Base-by-base conservation (phyloP, 495 filamentous ascomycete genomes). In the Aspergillus baeticus region DNA sequence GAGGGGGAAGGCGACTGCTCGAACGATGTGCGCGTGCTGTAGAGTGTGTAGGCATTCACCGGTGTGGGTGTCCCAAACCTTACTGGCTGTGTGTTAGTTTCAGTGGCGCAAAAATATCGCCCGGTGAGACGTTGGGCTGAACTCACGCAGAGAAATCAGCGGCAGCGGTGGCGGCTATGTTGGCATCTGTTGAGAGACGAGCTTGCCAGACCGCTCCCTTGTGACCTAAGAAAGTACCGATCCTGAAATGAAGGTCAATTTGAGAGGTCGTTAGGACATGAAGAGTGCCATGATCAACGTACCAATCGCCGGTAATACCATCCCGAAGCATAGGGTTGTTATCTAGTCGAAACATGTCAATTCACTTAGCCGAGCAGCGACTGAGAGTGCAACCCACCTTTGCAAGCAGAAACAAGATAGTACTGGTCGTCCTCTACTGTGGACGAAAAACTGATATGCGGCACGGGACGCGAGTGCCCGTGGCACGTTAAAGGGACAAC, bases 151-250 rank as follows among this genome's bases (percentile, higher is more conserved):
- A 93, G 75, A 98, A 98, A 70, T 98, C 94, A 38, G 94, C 94
- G 18, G 92, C 93, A 23, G 87, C 94, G 22, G 94, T 98, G 10
- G 91, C 92, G 57, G 95, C 92, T 33, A 91, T 86, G 31, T 84
- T 83, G 6, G 92, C 90, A 71, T 98, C 94, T 21, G 88, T 83
- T 37, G 91, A 96, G 10, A 98, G 81, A 51, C 93, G 83, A 22
- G 91, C 88, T 77, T 96, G 91, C 90, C 92, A 98, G 47, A 96
- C 92, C 15, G 94, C 94, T 57, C 94, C 94, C 76, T 98, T 98
- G 76, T 98, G 94, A 41, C 94, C 93, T 50, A 98, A 84, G 65
- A 98, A 98, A 35, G 95, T 98, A 34, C 94, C 94, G 59, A 98
- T 98, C 94, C 89, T 57, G 44, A 55, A 56, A 51, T 34, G 35